Evolutionary conservation across 1,284 basidiomycete genomes (phyloP), one percentile per base, ranked within the genome.

Genomic region (Bjerkandera adusta): DNA sequence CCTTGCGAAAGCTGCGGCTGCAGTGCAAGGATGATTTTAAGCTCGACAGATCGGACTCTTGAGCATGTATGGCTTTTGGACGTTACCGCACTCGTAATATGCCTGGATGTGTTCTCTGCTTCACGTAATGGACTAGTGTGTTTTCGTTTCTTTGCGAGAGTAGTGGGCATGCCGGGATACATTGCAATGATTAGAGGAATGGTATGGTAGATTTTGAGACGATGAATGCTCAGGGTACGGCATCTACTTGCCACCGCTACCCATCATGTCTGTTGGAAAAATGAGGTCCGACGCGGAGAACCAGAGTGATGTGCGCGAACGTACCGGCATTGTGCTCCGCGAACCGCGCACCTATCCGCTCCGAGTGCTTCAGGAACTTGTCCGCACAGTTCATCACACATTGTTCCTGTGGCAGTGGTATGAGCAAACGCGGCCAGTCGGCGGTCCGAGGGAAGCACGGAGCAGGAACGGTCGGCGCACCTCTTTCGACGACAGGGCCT

Each of bases 301-400:
- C 13, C 41, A 34, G 30, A n/a, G n/a, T n/a, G n/a, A n/a, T 4
- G 10, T 21, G 13, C n/a, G n/a, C n/a, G n/a, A 4, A 71, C 83
- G 53, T 53, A 92, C 91, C 91, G 49, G 91, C 90, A 61, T 92
- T 95, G 55, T 88, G 73, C 65, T 95, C 92, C 44, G 90, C 89
- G 66, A 97, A 97, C 45, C 95, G 79, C 20, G 92, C 89, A 4
- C 93, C 93, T 2, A 97, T 88, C 47, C 95, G 78, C 67, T 98
- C 95, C 21, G 93, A 96, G 67, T 98, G 93, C 68, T 97, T 97
- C 63, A 98, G 73, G 74, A 97, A 98, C 71, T 98, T 99, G 73
- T 97, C 94, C 10, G 84, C 73, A 64, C 85, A 89, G 64, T 86
- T 84, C 63, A 76, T 70, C 41, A 88, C 73, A 58, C 85, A 89